Evolutionary conservation across 495 filamentous ascomycete genomes (phyloP).

Genomic region (Lophium mytilinum): DNA sequence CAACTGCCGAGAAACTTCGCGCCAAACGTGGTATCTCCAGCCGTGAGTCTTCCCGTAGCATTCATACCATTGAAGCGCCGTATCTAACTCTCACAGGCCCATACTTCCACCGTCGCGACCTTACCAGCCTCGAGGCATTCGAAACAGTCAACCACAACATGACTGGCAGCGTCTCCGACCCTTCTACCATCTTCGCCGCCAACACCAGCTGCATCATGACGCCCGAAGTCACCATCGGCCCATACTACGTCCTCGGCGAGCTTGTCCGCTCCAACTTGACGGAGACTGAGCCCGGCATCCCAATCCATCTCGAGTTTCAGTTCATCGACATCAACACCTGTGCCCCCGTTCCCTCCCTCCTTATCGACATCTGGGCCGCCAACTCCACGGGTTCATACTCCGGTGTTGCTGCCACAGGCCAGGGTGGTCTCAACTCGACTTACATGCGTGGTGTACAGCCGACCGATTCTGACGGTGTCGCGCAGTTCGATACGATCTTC

Average conservation of each 20-base stretch:
- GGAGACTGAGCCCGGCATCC: conserved; percentile 48
- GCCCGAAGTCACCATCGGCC: conserved; percentile 21
- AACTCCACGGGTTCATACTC: conserved; percentile 3
- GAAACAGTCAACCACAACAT: conserved; percentile 14
- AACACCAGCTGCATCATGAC: conserved; percentile 15
- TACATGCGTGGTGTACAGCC: conserved; percentile 28
- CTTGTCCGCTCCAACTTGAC: conserved; percentile 43
- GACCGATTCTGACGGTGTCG: conserved; percentile 45
- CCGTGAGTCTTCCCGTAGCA: neutral
- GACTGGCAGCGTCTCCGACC: conserved; percentile 4
- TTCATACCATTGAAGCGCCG: neutral
- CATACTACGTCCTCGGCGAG: conserved; percentile 33
- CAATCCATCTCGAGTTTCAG: conserved; percentile 51
- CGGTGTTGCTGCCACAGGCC: neutral
- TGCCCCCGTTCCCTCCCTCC: conserved; percentile 44
- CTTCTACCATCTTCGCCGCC: neutral
- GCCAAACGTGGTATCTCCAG: conserved; percentile 3
- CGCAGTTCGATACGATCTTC: conserved; percentile 48
- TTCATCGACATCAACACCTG: conserved; percentile 53
- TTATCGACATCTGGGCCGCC: conserved; percentile 37
- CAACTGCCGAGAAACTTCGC: conserved; percentile 2
- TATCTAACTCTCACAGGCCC: neutral
- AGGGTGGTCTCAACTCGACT: conserved; percentile 1
- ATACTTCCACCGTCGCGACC: conserved; percentile 8
- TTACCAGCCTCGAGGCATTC: conserved; percentile 4